These are phyloP conservation scores for Paraconiothyrium sp. DNA, from an alignment of 2,329 filamentous ascomycete species.

Conservation along the genomic window DNA sequence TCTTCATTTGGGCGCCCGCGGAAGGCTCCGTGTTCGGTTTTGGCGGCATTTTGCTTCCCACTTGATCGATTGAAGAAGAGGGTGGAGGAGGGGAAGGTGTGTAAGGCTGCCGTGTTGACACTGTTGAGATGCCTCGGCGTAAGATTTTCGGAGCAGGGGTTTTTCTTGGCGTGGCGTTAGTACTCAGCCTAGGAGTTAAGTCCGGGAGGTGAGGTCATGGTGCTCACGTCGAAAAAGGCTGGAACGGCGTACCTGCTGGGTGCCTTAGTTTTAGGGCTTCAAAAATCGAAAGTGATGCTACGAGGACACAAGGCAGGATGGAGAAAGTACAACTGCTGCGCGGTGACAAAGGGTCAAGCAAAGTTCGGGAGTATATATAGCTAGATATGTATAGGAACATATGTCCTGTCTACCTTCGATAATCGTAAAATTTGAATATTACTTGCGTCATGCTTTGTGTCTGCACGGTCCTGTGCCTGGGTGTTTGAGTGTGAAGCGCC, in stretches of 20 bases:
- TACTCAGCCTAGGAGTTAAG: neutral
- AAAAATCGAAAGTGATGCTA: no score
- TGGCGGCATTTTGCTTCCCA: slow-evolving; percentile 27
- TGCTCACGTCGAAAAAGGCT: neutral
- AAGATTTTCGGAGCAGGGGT: slow-evolving; percentile 1
- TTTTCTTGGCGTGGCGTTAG: slow-evolving; percentile 7
- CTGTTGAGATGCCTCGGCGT: slow-evolving; percentile 13
- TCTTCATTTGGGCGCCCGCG: slow-evolving; percentile 32
- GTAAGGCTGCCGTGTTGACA: neutral
- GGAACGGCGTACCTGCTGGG: neutral
- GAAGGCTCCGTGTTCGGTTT: slow-evolving; percentile 24
- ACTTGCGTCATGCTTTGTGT: neutral
- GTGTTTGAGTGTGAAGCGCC: neutral
- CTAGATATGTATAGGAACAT: neutral
- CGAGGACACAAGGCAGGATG: neutral
- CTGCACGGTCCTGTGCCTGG: no score
- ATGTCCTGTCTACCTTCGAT: neutral
- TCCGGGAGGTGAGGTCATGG: slow-evolving; percentile 12
- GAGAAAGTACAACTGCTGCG: neutral
- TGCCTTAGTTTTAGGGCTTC: neutral
- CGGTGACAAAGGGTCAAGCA: no score
- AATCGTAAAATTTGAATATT: neutral
- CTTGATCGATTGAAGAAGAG: slow-evolving; percentile 6
- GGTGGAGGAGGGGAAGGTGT: neutral
- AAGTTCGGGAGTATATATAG: no score